Evolutionary conservation across 2,329 filamentous ascomycete genomes (phyloP), one percentile per base, ranked within the genome.

Genomic region (Xylaria multiplex): DNA sequence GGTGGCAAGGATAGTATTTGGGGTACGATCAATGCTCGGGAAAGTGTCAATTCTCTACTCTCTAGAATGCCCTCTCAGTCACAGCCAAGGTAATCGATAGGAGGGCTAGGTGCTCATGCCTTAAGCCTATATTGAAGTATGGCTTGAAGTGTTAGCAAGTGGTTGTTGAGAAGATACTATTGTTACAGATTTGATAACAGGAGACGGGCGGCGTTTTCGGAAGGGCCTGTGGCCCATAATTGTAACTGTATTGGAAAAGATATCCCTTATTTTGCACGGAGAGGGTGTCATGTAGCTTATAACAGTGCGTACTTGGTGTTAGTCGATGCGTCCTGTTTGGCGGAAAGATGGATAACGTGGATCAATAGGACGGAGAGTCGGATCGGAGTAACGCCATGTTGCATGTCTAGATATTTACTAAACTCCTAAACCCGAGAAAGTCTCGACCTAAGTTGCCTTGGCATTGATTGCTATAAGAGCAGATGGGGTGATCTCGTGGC

Each of bases 1-100:
- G 85, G 86, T 14, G 86, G 86, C 5, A 77, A 77, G 64, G 80
- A 82, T 53, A 86, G 86, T 67, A 78, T 88, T 35, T 89, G 86
- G 86, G 78, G 79, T 16, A 86, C 85, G 54, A 79, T 84, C 65
- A 88, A 86, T 69, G 86, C 86, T 42, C 81, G 85, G 65, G 88
- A 90, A 80, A 89, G 87, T 69, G 87, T 90, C 40, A 89, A 86
- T 71, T 82, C 88, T 55, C 76, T 90, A 75, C 79, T 90, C 58
- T 82, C 85, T 2, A 86, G 85, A 75, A 84, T 85, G 70, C 82
- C 79, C 32, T 30, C 71, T 49, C 70, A 70, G 30, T 53, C 64
- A 49, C 74, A 71, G 24, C 70, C 64, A 43, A 72, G 66, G 46
- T 64, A 52, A 46, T 52, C 6, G 37, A 13, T 8, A 4, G 6